Evolutionary conservation across 192 early-diverging fungal species (phyloP), one percentile per base, ranked within the genome.

Genomic region (Backusella westeae): DNA sequence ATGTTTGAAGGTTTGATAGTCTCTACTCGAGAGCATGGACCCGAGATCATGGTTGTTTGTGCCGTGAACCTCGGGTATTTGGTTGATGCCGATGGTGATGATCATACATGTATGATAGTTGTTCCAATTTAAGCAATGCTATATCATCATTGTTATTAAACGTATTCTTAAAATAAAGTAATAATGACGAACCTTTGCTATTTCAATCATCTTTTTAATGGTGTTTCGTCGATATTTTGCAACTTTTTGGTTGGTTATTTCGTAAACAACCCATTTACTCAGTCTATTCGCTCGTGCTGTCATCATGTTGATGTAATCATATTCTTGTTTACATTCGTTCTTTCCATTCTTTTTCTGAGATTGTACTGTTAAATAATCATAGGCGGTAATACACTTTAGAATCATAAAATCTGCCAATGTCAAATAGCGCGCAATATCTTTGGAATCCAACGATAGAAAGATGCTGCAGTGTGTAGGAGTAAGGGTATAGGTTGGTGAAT

Each of bases 51-150:
- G 38, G 14, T 36, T 9, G 19, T 23, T 69, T 23, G 32, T n/a
- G 1, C 41, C 38, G 12, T 38, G n/a, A 41, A 41, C 5, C 10
- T 69, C 68, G 10, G 34, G 36, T 12, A 69, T 23, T 38, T 69
- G 68, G 19, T 81, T 82, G 32, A 94, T 78, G 2, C 87, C 92
- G 34, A 85, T 84, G 0, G 90, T 80, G 53, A 94, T 88, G 23
- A 90, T 87, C 81, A 93, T 87, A 7, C 84, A 44, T 15, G 90
- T 91, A 74, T 94, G 90, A 73, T 90, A 89, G 78, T 94, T 93
- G 75, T 89, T 89, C 77, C 81, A 82, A 29, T 77, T 77, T 36
- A 83, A 78, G 69, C 87, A 89, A 67, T 82, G 77, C 89, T 86
- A 69, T 15, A 32, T 1, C 19, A 44, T 66, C 17, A 49, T 49